phyloP scores from a whole-genome alignment of 805 yeast species.

The Jamesozyma piceae region DNA sequence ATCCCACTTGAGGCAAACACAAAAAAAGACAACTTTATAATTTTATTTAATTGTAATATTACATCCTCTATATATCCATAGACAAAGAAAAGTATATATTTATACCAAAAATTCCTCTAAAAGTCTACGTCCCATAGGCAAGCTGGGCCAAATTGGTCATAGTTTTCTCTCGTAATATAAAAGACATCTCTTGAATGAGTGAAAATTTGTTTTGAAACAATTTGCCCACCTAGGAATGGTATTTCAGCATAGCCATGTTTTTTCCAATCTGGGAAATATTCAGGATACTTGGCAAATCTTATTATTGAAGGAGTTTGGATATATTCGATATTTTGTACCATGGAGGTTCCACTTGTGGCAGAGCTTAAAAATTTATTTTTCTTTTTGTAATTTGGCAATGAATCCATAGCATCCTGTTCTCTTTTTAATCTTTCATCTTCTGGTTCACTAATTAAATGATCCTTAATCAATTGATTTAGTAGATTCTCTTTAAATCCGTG shows the following conservation, averaged over 20 bases:
- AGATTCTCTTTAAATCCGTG: slow-evolving; percentile 70
- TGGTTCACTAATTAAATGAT: slow-evolving; percentile 40
- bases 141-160: slow-evolving; percentile 72
- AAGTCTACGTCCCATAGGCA: slow-evolving; percentile 62
- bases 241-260: slow-evolving; percentile 66
- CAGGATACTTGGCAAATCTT: slow-evolving; percentile 64
- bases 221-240: slow-evolving; percentile 77
- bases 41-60: slow-evolving; percentile 1
- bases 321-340: slow-evolving; percentile 26
- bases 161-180: slow-evolving; percentile 60
- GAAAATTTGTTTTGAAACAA: slow-evolving; percentile 78
- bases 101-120: slow-evolving; percentile 8
- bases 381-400: slow-evolving; percentile 23
- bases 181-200: slow-evolving; percentile 53
- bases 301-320: slow-evolving; percentile 76
- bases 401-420: slow-evolving; percentile 27
- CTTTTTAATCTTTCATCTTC: slow-evolving; percentile 20
- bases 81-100: neutral
- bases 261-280: slow-evolving; percentile 94
- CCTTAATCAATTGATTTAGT: slow-evolving; percentile 45
- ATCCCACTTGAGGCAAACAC: too few relatives aligned
- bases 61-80: neutral
- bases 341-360: slow-evolving; percentile 11
- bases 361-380: slow-evolving; percentile 19
- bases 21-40: neutral